Conservation (phyloP, 371 early-diverging fungal genomes). For the Mycotypha africana region DNA sequence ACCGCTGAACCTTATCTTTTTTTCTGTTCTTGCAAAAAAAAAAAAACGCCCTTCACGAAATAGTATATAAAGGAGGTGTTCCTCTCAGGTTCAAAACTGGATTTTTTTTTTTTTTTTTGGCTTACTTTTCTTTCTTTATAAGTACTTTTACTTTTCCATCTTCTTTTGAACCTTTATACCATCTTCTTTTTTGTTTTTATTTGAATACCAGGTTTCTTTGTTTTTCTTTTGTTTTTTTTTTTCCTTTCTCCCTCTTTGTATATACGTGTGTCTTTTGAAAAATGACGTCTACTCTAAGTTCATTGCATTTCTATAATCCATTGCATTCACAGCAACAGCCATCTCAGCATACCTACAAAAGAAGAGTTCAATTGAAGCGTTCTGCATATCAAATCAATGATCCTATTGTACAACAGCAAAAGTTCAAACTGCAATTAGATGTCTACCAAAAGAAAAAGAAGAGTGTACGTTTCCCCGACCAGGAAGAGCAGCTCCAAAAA, state of each 20-base stretch:
- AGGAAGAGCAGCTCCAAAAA: slow-evolving; percentile 8
- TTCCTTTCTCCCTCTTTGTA: neutral
- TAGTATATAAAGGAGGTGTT: too few species aligned
- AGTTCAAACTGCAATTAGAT: neutral
- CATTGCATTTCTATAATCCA: slow-evolving; percentile 2
- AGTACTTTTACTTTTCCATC: neutral
- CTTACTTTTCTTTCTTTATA: too few species aligned
- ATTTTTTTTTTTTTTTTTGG: neutral
- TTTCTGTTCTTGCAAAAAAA: neutral
- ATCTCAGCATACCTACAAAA: slow-evolving; percentile 1
- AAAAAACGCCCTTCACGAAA: too few species aligned
- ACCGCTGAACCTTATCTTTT: neutral
- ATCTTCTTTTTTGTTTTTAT: too few species aligned
- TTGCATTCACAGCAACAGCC: neutral
- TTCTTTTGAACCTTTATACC: too few species aligned
- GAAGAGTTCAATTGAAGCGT: slow-evolving; percentile 13
- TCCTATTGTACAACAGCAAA: slow-evolving; percentile 7
- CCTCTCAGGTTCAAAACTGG: neutral
- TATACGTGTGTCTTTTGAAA: neutral
- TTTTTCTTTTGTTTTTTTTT: slow-evolving; percentile 1
- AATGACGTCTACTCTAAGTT: slow-evolving; percentile 8
- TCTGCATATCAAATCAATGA: slow-evolving; percentile 11
- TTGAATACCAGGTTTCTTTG: too few species aligned
- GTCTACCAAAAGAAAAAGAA: slow-evolving; percentile 10
- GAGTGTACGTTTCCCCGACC: slow-evolving; percentile 21